A percentile compares a stretch with the other conserved stretches of the same genome.
Evolutionary conservation across 139 green algal species (phyloP).

Genomic region (Picochlorum sp.): DNA sequence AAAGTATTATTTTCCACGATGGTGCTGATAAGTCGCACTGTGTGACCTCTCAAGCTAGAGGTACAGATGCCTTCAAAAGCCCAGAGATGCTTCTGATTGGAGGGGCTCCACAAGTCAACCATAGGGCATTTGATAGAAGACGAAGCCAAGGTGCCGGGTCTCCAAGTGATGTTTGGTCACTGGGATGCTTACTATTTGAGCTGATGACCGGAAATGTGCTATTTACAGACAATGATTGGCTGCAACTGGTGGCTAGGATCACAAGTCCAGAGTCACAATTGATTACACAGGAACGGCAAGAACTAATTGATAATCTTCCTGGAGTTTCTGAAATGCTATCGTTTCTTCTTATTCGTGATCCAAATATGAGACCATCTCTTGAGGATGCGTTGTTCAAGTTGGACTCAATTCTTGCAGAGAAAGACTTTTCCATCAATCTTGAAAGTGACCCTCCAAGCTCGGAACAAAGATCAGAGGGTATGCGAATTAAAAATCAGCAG

Average conservation of each 20-base stretch:
- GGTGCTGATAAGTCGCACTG: background rate
- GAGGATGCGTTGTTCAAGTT: conserved; percentile 15
- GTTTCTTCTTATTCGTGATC: conserved; percentile 53
- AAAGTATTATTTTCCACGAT: conserved; percentile 30
- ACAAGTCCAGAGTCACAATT: conserved; percentile 15
- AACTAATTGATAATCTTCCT: conserved; percentile 4
- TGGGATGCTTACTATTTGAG: conserved; percentile 78
- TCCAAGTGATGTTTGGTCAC: conserved; percentile 66
- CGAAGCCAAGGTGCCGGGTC: conserved; percentile 38
- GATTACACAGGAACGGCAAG: conserved; percentile 3
- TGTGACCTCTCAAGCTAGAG: conserved; percentile 29
- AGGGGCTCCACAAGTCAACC: conserved; percentile 6
- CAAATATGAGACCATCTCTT: conserved; percentile 32
- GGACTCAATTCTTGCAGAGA: background rate
- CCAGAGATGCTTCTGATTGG: conserved; percentile 75
- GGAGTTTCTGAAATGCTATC: conserved; percentile 44
- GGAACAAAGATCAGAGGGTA: too few species aligned
- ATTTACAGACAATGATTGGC: conserved; percentile 54
- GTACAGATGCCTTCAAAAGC: conserved; percentile 71
- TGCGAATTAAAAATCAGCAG: too few species aligned
- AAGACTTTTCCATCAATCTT: too few species aligned
- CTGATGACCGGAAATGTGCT: conserved; percentile 58
- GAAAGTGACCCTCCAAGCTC: too few species aligned
- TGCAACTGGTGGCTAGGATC: conserved; percentile 44
- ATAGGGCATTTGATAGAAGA: conserved; percentile 21